These are phyloP conservation scores for Fusarium poae DNA, from an alignment of 2,329 filamentous ascomycete genomes.

Conservation along the genomic window DNA sequence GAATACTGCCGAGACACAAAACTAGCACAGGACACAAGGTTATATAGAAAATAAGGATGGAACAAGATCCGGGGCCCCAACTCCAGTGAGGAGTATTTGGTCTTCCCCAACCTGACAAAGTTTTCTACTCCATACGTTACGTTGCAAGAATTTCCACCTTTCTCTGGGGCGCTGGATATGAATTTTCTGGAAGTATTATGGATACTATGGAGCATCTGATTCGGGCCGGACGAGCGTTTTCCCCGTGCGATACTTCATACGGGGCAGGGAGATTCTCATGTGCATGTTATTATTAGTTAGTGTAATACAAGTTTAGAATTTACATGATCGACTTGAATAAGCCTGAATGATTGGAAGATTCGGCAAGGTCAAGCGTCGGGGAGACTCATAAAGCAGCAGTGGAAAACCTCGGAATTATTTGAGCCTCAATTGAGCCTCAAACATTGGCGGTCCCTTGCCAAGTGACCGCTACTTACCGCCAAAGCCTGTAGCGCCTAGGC, in stretches of 20 bases:
- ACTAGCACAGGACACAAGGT: not conserved
- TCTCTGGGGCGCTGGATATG: constrained; percentile 18
- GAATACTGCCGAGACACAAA: not conserved
- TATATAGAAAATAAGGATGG: constrained; percentile 22
- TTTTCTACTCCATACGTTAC: constrained; percentile 31
- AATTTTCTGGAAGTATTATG: constrained; percentile 8
- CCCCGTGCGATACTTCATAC: constrained; percentile 27
- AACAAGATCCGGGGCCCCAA: constrained; percentile 30
- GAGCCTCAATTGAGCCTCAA: constrained; percentile 31
- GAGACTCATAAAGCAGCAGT: too few species aligned
- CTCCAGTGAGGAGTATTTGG: constrained; percentile 9
- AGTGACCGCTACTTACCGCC: constrained; percentile 1
- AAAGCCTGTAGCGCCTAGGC: not conserved
- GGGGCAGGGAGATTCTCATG: constrained; percentile 11
- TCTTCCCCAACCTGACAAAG: constrained; percentile 23
- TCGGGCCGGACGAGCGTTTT: constrained; percentile 35
- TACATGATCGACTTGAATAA: not conserved
- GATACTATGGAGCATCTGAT: constrained; percentile 23
- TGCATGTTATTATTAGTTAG: not conserved
- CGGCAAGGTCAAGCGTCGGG: not conserved
- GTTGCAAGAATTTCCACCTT: constrained; percentile 25
- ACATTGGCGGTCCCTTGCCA: constrained; percentile 9
- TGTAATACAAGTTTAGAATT: not conserved
- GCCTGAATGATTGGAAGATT: constrained; percentile 9
- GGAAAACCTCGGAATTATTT: constrained; percentile 1